A percentile compares a stretch with the other conserved stretches of the same genome.
Conservation (phyloP, 2,329 filamentous ascomycete genomes). For the Simplicillium sp. region DNA sequence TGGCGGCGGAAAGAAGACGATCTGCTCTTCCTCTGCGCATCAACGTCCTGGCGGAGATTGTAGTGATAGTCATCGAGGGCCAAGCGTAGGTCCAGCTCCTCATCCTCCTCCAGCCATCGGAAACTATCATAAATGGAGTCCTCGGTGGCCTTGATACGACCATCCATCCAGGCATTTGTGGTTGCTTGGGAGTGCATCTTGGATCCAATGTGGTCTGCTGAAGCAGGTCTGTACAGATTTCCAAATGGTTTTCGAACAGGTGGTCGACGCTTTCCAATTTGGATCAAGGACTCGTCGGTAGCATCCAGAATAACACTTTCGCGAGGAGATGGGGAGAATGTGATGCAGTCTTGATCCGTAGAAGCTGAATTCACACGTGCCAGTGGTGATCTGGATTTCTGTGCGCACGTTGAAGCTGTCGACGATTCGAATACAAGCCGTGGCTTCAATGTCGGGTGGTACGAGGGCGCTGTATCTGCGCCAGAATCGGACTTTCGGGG, state of each 20-base stretch:
- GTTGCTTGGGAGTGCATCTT: conserved; percentile 15
- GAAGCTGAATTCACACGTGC: background rate
- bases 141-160: conserved; percentile 22
- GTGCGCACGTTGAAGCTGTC: background rate
- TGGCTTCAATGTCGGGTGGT: too few species aligned
- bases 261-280: conserved; percentile 15
- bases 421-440: background rate
- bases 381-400: background rate
- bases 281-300: conserved; percentile 16
- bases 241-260: conserved; percentile 5
- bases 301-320: conserved; percentile 27
- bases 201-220: conserved; percentile 6
- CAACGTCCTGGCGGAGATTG: conserved; percentile 43
- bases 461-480: background rate
- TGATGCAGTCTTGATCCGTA: background rate
- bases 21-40: conserved; percentile 30
- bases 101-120: conserved; percentile 65
- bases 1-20: conserved; percentile 60
- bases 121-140: conserved; percentile 58
- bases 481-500: conserved; percentile 3
- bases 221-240: conserved; percentile 3
- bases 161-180: conserved; percentile 9
- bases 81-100: conserved; percentile 58
- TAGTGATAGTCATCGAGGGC: conserved; percentile 62
- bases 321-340: background rate